Base-by-base conservation (phyloP, 306 rosid genomes). In the Senna siamea region DNA sequence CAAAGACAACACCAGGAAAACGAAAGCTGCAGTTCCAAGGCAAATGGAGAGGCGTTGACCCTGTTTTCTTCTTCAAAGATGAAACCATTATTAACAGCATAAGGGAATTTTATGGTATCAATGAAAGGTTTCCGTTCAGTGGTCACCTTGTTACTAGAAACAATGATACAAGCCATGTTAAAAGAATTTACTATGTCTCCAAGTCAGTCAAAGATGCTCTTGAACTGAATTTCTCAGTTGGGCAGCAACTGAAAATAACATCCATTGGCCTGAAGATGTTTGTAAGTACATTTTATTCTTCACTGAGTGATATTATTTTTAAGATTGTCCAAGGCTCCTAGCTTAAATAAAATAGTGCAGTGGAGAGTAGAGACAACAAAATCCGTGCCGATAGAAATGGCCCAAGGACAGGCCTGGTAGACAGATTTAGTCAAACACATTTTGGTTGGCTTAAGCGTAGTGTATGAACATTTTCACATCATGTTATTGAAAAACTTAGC, bases 1-100 rank as follows among this genome's bases (percentile, higher is more conserved):
- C 63, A 47, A 87, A 77, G 70, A 84, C 61, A 65, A 78, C 73
- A 61, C 76, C 82, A 66, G 90, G 87, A 47, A 91, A 89, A 85
- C 85, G 97, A 80, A 89, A 89, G 86, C 57, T 82, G 69, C 96
- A 89, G 73, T 62, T 37, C 47, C 98, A 88, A 72, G 92, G 97
- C 40, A 89, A 83, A 80, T 93, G 98, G 98, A 93, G 74, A 87
- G 98, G 97, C 3, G 84, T 91, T 74, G 97, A 93, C 54, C 98
- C 98, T 71, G 98, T 93, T 14, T 81, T 93, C 57, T 83, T 91
- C 79, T 89, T 93, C 72, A 88, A 85, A 79, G 97, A 93, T 81
- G 97, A 93, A 85, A 70, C 65, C 44, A 64, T 84, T 46, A 69
- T 91, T 70, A 66, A 78, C 47, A 84, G 89, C 85, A 89, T 93